Conservation (phyloP, 2,329 filamentous ascomycete species). For the Aspergillus carbonarius region DNA sequence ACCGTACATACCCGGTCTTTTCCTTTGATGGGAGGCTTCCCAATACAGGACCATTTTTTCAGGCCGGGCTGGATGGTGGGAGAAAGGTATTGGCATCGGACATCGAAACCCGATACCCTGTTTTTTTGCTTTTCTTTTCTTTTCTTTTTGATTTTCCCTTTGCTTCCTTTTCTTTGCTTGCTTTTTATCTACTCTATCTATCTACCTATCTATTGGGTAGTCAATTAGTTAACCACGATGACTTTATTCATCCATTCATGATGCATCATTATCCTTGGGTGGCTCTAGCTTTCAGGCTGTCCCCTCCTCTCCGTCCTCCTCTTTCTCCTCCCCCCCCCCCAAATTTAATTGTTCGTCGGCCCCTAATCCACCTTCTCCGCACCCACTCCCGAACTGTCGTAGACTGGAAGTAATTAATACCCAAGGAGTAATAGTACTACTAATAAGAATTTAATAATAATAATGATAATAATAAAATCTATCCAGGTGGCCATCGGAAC, state of each 20-base stretch:
- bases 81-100: too few relatives aligned
- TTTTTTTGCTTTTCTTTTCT: too few relatives aligned
- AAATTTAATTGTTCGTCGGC: not conserved
- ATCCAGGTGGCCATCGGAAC: not conserved
- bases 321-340: not conserved
- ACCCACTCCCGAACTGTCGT: constrained; percentile 4
- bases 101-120: not conserved
- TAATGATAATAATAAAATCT: too few relatives aligned
- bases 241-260: not conserved
- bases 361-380: constrained; percentile 11
- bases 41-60: not conserved
- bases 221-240: not conserved
- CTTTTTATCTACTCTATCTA: not conserved
- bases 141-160: not conserved
- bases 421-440: not conserved
- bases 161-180: not conserved
- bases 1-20: not conserved
- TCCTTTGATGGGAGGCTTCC: not conserved
- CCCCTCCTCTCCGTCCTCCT: not conserved
- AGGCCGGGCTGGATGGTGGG: too few relatives aligned
- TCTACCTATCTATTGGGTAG: too few relatives aligned
- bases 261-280: not conserved
- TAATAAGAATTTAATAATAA: too few relatives aligned
- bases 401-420: not conserved
- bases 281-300: not conserved